A percentile compares a stretch with the other conserved stretches of the same genome.
Conservation (phyloP, 768 basidiomycete species). For the Serendipita indica region DNA sequence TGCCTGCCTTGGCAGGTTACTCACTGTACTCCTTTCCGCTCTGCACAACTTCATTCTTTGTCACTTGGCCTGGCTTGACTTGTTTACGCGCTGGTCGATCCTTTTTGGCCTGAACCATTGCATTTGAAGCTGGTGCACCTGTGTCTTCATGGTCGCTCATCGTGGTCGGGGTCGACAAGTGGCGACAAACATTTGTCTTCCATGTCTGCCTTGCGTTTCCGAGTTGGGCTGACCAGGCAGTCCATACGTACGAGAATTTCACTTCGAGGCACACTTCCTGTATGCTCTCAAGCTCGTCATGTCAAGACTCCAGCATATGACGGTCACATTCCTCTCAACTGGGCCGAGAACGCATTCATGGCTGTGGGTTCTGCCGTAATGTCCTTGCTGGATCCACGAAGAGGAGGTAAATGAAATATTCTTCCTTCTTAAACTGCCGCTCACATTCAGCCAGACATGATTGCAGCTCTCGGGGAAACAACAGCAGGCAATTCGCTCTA, state of each 20-base stretch:
- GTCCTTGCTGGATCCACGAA: constrained; percentile 62
- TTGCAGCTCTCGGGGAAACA: constrained; percentile 86
- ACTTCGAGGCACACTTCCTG: neutral
- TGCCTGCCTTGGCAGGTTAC: constrained; percentile 23
- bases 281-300: neutral
- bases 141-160: neutral
- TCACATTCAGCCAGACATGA: constrained; percentile 52
- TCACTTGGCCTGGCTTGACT: constrained; percentile 79
- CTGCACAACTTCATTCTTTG: constrained; percentile 75
- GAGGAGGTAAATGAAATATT: constrained; percentile 52
- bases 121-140: neutral
- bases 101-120: constrained; percentile 33
- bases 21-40: constrained; percentile 93
- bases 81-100: constrained; percentile 88
- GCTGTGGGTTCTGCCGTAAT: constrained; percentile 75
- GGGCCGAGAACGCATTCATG: constrained; percentile 72
- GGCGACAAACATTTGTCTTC: too few species aligned
- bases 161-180: constrained; percentile 3
- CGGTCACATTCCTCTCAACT: constrained; percentile 67
- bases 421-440: neutral
- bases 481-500: constrained; percentile 72
- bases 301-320: constrained; percentile 40
- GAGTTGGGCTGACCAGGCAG: neutral
- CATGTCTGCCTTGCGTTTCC: neutral
- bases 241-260: neutral